phyloP scores from a whole-genome alignment of 805 yeast species.

The Candida tallmaniae region DNA sequence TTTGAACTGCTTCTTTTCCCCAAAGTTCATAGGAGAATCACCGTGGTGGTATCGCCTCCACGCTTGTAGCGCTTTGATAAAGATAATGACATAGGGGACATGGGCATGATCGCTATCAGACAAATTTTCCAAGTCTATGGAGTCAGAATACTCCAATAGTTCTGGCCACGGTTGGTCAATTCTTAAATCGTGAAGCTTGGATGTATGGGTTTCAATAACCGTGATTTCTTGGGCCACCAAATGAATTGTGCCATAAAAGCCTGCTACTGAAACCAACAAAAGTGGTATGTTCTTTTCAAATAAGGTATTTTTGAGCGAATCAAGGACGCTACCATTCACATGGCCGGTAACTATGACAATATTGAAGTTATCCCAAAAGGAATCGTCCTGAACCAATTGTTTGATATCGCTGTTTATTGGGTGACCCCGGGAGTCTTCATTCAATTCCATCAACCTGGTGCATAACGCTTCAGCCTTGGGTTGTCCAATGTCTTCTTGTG shows the following conservation, averaged over 20 bases:
- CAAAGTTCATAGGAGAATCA: conserved; percentile 32
- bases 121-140: conserved; percentile 44
- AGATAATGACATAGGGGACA: conserved; percentile 64
- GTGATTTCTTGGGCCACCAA: conserved; percentile 53
- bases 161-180: conserved; percentile 72
- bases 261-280: conserved; percentile 46
- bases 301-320: conserved; percentile 28
- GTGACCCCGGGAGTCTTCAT: conserved; percentile 50
- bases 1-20: conserved; percentile 40
- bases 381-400: conserved; percentile 4
- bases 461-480: conserved; percentile 37
- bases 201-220: conserved; percentile 72
- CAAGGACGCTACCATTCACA: conserved; percentile 15
- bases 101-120: conserved; percentile 50
- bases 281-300: conserved; percentile 51
- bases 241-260: conserved; percentile 62
- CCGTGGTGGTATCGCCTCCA: conserved; percentile 33
- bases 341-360: conserved; percentile 44
- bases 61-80: conserved; percentile 47
- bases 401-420: conserved; percentile 13
- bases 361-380: conserved; percentile 47
- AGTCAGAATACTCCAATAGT: conserved; percentile 44
- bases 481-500: conserved; percentile 39
- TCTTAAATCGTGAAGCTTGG: conserved; percentile 58
- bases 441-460: conserved; percentile 48